These are phyloP conservation scores for Endotrypanum monterogeii DNA, from an alignment of 208 protist genomes.

Conservation along the genomic window DNA sequence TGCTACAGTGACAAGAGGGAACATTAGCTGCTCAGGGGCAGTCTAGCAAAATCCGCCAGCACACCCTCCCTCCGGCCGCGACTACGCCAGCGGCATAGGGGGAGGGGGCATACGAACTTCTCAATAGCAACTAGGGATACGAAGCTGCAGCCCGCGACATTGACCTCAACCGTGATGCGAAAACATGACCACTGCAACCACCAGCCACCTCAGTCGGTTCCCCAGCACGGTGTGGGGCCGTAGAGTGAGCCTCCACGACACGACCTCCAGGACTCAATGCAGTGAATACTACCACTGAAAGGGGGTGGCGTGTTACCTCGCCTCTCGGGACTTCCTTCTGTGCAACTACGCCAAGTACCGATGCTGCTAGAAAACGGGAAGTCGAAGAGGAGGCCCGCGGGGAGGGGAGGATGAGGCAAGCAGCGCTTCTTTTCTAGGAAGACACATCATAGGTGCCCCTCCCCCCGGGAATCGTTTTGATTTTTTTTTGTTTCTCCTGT, in stretches of 20 bases:
- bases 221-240: neutral
- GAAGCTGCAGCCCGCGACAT: neutral
- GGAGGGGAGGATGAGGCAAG: too few relatives aligned
- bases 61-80: too few relatives aligned
- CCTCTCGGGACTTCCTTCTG: neutral
- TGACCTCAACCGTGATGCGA: neutral
- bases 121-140: neutral
- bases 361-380: neutral
- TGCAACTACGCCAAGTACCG: neutral
- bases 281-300: neutral
- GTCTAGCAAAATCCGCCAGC: conserved; percentile 4
- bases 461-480: neutral
- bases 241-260: neutral
- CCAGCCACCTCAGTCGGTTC: neutral
- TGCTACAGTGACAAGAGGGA: conserved; percentile 21
- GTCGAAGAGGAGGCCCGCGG: neutral
- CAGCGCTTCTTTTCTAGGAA: neutral
- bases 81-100: too few relatives aligned
- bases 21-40: neutral
- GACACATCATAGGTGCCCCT: neutral
- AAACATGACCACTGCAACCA: neutral
- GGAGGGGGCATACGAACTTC: neutral
- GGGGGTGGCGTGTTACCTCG: neutral
- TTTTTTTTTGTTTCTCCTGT: neutral
- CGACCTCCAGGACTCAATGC: neutral